A percentile compares a stretch with the other conserved stretches of the same genome.
These are phyloP conservation scores for Danielozyma ontarioensis DNA, from an alignment of 805 yeast genomes.

Conservation along the genomic window DNA sequence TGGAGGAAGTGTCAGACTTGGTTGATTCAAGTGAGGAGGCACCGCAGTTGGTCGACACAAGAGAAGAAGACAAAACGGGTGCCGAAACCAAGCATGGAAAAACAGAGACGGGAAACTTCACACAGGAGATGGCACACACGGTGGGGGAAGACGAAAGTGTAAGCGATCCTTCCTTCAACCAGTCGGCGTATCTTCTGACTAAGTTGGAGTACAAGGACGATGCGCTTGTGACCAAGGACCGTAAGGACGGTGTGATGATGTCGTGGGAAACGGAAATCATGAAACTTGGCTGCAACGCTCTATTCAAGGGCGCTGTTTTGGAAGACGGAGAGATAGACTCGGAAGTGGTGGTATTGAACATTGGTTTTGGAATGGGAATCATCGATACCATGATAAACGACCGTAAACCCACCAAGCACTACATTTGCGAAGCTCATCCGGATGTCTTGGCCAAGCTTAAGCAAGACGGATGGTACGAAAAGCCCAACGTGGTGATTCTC, in stretches of 20 bases:
- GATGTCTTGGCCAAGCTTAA: conserved; percentile 70
- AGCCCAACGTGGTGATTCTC: conserved; percentile 62
- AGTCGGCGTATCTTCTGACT: conserved; percentile 58
- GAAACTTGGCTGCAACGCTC: conserved; percentile 71
- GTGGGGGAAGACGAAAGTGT: too few relatives aligned
- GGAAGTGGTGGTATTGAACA: conserved; percentile 59
- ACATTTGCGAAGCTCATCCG: conserved; percentile 93
- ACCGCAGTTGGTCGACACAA: too few relatives aligned
- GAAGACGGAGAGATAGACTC: conserved; percentile 25
- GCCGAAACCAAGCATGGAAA: conserved; percentile 18
- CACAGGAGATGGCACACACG: not conserved
- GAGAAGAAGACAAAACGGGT: conserved; percentile 5
- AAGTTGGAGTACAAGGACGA: conserved; percentile 62
- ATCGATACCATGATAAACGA: conserved; percentile 67
- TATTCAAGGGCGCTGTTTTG: conserved; percentile 45
- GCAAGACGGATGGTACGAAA: conserved; percentile 78
- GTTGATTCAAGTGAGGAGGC: conserved; percentile 10
- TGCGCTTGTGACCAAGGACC: conserved; percentile 66
- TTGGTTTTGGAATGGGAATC: conserved; percentile 97
- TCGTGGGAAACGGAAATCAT: conserved; percentile 86
- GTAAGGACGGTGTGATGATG: conserved; percentile 95
- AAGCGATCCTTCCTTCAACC: conserved; percentile 63
- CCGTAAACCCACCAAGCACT: conserved; percentile 60
- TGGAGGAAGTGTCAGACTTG: conserved; percentile 5
- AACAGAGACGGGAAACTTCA: conserved; percentile 4